Evolutionary conservation across 2,329 filamentous ascomycete genomes (phyloP), one percentile per base, ranked within the genome.

Genomic region (Neofusicoccum sp.): DNA sequence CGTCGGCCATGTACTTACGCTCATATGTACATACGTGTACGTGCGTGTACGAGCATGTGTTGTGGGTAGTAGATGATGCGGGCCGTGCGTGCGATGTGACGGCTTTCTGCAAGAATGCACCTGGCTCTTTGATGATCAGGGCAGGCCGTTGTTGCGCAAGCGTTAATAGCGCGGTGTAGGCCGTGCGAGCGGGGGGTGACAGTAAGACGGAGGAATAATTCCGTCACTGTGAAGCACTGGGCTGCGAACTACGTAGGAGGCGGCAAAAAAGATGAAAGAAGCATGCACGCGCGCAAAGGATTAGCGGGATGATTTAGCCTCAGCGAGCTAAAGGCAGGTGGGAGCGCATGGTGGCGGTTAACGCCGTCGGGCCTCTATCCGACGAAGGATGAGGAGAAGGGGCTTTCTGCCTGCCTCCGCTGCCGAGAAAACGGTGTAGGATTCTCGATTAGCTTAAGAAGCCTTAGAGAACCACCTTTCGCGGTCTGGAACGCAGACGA

Each of bases 281-380:
- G 22, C 22, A 22, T 22, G 22, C 22, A 14, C 16, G 54, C 14
- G 54, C 44, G 54, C 44, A 44, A 58, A 16, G 54, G 54, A 44
- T 58, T 58, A 33, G 54, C 36, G 45, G 39, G 45, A 58, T 39
- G 54, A 44, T 58, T 58, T 45, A 58, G n/a, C 54, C 54, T 58
- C 54, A 58, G 29, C 14, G 22, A 58, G 54, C 54, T 58, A 58
- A 22, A 58, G 39, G 54, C 31, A 43, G 12, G 37, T 29, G 14
- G 22, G 22, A 22, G 22, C 22, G 22, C 22, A 22, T 22, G 22
- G 22, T 22, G 22, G 22, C 22, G 22, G 22, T 22, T 22, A 22
- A 22, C 22, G 22, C 22, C 22, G 22, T 22, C 22, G 22, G 22
- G 22, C 22, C 22, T 22, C 22, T 22, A 22, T 22, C 22, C 22